These are phyloP conservation scores for Fusarium pseudograminearum DNA, from an alignment of 2,329 filamentous ascomycete genomes.

Conservation along the genomic window DNA sequence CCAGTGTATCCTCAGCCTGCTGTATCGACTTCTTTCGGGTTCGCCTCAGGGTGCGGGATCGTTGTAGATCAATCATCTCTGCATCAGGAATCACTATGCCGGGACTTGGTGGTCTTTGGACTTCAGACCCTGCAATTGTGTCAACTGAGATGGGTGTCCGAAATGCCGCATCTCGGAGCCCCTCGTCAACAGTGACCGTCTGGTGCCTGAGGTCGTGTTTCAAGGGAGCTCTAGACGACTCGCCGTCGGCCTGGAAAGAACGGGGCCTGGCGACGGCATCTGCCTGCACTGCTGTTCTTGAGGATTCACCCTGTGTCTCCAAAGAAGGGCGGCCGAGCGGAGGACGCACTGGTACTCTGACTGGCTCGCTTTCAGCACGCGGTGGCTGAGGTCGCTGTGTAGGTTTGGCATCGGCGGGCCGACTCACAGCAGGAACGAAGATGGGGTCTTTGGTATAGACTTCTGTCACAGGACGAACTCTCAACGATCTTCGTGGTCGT, in stretches of 20 bases:
- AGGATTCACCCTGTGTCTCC: slow-evolving; percentile 30
- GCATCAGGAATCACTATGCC: slow-evolving; percentile 60
- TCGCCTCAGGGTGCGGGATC: slow-evolving; percentile 59
- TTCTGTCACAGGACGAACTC: slow-evolving; percentile 42
- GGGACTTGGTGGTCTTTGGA: slow-evolving; percentile 57
- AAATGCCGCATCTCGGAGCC: slow-evolving; percentile 33
- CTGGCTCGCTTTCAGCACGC: slow-evolving; percentile 26
- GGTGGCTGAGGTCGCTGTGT: slow-evolving; percentile 27
- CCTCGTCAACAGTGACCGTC: slow-evolving; percentile 23
- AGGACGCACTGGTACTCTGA: slow-evolving; percentile 20
- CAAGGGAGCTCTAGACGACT: slow-evolving; percentile 24
- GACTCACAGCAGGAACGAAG: slow-evolving; percentile 41
- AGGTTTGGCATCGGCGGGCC: slow-evolving; percentile 26
- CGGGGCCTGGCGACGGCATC: slow-evolving; percentile 16
- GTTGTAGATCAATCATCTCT: slow-evolving; percentile 55
- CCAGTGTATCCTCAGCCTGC: slow-evolving; percentile 64
- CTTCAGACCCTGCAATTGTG: slow-evolving; percentile 23
- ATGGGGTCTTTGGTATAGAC: slow-evolving; percentile 46
- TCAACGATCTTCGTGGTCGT: slow-evolving; percentile 34
- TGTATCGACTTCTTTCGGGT: slow-evolving; percentile 60
- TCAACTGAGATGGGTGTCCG: slow-evolving; percentile 9
- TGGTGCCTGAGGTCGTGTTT: slow-evolving; percentile 35
- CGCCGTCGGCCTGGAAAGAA: slow-evolving; percentile 35
- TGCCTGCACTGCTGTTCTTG: slow-evolving; percentile 4
- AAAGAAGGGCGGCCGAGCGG: slow-evolving; percentile 19